Conservation (phyloP, 2,329 filamentous ascomycete species). For the Cladophialophora chaetospira region DNA sequence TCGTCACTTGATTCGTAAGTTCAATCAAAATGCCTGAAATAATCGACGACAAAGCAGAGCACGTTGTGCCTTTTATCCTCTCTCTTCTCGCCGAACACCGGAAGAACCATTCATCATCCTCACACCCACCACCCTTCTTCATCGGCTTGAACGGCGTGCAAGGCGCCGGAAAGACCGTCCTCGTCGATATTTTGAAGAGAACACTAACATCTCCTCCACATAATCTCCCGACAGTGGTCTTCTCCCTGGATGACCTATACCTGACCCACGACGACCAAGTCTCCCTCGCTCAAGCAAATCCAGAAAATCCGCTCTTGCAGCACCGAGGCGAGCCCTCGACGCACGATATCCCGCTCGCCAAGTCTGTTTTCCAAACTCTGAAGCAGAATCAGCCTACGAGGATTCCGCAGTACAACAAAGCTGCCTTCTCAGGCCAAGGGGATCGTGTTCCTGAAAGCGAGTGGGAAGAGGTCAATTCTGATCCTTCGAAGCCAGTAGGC, state of each 20-base stretch:
- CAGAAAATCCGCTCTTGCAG: slow-evolving; percentile 73
- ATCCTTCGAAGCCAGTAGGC: slow-evolving; percentile 45
- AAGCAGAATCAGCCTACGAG: slow-evolving; percentile 53
- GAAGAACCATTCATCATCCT: slow-evolving; percentile 40
- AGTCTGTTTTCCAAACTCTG: slow-evolving; percentile 64
- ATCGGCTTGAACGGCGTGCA: slow-evolving; percentile 90
- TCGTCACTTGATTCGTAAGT: not conserved
- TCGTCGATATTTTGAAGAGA: slow-evolving; percentile 68
- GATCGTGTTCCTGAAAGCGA: slow-evolving; percentile 66
- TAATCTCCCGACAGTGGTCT: slow-evolving; percentile 66
- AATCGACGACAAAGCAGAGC: slow-evolving; percentile 74
- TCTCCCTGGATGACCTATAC: slow-evolving; percentile 90
- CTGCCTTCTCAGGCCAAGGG: slow-evolving; percentile 71
- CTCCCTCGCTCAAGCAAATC: slow-evolving; percentile 64
- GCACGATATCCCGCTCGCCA: slow-evolving; percentile 71
- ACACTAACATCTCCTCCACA: slow-evolving; percentile 61
- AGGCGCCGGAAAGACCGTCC: slow-evolving; percentile 88
- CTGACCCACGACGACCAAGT: slow-evolving; percentile 70
- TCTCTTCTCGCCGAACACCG: slow-evolving; percentile 58
- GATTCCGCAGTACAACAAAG: slow-evolving; percentile 84
- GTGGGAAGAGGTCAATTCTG: slow-evolving; percentile 60
- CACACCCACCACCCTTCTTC: slow-evolving; percentile 67
- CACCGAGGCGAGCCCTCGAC: slow-evolving; percentile 82
- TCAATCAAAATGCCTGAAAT: slow-evolving; percentile 52
- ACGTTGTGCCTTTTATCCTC: slow-evolving; percentile 77